These are phyloP conservation scores for Trifolium repens DNA, from an alignment of 306 rosid species.

Conservation along the genomic window DNA sequence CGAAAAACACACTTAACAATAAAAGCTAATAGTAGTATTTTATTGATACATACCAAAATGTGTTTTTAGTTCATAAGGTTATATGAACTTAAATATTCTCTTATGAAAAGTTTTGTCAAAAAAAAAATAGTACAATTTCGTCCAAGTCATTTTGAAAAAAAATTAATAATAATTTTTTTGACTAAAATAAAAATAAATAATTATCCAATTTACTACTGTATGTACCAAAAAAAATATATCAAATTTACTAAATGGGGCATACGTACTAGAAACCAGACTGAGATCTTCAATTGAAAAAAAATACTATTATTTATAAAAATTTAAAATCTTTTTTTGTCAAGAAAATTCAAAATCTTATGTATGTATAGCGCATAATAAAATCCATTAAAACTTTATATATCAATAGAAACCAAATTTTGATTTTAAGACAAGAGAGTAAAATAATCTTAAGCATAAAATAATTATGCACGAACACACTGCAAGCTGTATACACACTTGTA, in stretches of 20 bases:
- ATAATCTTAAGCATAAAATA: background rate
- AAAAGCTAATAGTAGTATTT: background rate
- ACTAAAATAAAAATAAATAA: too few species aligned
- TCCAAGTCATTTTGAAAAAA: conserved; percentile 7
- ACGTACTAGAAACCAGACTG: too few species aligned
- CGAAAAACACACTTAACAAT: conserved; percentile 2
- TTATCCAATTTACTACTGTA: too few species aligned
- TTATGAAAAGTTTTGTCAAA: conserved; percentile 20
- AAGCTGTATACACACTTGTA: background rate
- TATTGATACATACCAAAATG: conserved; percentile 5
- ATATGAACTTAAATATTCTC: conserved; percentile 4
- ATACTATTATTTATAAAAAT: too few species aligned
- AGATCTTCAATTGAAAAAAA: too few species aligned
- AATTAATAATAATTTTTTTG: background rate
- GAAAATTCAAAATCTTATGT: conserved; percentile 23
- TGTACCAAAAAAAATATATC: too few species aligned
- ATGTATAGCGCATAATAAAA: conserved; percentile 10
- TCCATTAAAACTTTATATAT: conserved; percentile 5
- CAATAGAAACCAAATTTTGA: background rate
- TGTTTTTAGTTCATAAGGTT: conserved; percentile 21
- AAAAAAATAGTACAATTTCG: conserved; percentile 1
- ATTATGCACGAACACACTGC: too few species aligned
- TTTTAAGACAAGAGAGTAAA: conserved; percentile 9
- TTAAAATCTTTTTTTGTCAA: background rate
- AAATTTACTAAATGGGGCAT: background rate